Evolutionary conservation across 2,329 filamentous ascomycete genomes (phyloP).

Genomic region (Chrysosporium queenslandicum): DNA sequence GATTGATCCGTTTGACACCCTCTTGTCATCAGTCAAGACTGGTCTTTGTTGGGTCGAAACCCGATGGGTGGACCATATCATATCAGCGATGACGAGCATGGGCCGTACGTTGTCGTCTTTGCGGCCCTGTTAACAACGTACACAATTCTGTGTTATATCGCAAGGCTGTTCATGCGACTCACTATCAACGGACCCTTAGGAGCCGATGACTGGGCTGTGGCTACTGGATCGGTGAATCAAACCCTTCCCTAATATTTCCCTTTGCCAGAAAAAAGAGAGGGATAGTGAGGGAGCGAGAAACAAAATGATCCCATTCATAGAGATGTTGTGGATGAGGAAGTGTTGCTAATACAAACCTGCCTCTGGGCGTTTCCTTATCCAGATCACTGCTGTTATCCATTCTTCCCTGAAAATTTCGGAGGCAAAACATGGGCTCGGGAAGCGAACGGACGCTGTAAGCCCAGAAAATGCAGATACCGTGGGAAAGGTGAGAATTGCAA

Average conservation of each 20-base stretch:
- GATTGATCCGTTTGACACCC: not conserved
- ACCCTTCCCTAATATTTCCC: not conserved
- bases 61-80: conserved; percentile 11
- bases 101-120: conserved; percentile 16
- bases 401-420: conserved; percentile 16
- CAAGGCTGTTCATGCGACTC: conserved; percentile 14
- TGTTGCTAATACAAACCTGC: not conserved
- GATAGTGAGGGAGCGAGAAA: too few relatives aligned
- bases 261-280: not conserved
- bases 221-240: conserved; percentile 14
- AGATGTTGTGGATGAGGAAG: too few relatives aligned
- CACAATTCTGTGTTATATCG: conserved; percentile 16
- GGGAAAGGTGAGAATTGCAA: conserved; percentile 11
- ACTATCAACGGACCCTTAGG: conserved; percentile 18
- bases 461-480: not conserved
- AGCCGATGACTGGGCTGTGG: conserved; percentile 16
- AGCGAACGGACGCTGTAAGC: conserved; percentile 7
- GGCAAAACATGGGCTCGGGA: conserved; percentile 15
- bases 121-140: conserved; percentile 16
- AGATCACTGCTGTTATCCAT: conserved; percentile 16
- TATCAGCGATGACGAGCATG: conserved; percentile 15
- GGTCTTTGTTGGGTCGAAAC: not conserved
- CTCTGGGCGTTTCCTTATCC: not conserved
- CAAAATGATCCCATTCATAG: too few relatives aligned
- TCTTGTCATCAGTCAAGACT: not conserved